A percentile compares a stretch with the other conserved stretches of the same genome.
These are phyloP conservation scores for Camellia lanceoleosa DNA, from an alignment of 148 eudicot genomes.

Conservation along the genomic window DNA sequence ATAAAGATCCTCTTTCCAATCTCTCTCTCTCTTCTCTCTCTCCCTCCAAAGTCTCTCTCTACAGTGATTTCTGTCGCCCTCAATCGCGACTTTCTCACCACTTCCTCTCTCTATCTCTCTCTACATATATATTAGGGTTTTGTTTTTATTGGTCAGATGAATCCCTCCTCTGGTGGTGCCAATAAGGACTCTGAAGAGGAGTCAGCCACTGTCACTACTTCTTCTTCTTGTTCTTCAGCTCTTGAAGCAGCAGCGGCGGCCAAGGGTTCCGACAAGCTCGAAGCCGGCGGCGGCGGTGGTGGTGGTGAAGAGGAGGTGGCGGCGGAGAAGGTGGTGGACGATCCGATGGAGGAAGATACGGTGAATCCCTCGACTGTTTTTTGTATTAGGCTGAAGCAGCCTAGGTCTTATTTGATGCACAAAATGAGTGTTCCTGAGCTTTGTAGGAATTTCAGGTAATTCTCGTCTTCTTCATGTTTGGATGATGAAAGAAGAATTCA, in stretches of 20 bases:
- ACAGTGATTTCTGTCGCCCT: conserved; percentile 86
- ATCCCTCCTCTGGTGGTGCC: conserved; percentile 30
- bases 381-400: conserved; percentile 79
- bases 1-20: background rate
- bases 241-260: conserved; percentile 15
- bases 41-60: conserved; percentile 1
- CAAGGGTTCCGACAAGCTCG: conserved; percentile 13
- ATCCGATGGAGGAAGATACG: conserved; percentile 52
- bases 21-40: background rate
- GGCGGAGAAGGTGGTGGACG: conserved; percentile 30
- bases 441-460: conserved; percentile 90
- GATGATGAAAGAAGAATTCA: background rate
- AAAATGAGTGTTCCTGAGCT: conserved; percentile 98
- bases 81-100: conserved; percentile 79
- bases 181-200: conserved; percentile 26
- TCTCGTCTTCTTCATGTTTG: background rate
- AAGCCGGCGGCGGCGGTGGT: conserved; percentile 14
- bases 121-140: conserved; percentile 61
- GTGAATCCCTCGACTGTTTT: conserved; percentile 73
- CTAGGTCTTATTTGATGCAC: conserved; percentile 72
- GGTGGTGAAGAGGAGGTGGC: conserved; percentile 29
- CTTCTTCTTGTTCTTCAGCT: conserved; percentile 21
- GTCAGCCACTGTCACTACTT: conserved; percentile 13
- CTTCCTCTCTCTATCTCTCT: conserved; percentile 24
- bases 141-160: conserved; percentile 44